Conservation (phyloP, 305 asterid species). For the Fraxinus floribunda region DNA sequence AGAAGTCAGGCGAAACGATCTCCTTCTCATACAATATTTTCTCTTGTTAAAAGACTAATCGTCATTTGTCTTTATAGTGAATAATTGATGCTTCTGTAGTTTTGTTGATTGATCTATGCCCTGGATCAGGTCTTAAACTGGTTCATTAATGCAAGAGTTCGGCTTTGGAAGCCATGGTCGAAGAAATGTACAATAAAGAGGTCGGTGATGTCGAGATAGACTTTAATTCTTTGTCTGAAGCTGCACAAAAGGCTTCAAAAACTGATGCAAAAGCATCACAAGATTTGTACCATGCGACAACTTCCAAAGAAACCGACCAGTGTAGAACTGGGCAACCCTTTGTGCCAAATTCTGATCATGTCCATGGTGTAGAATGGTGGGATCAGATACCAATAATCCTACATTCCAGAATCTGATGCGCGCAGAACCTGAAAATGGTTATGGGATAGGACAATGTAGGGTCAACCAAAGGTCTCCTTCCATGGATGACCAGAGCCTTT, state of each 20-base stretch:
- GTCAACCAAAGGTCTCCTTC: slow-evolving; percentile 18
- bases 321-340: slow-evolving; percentile 27
- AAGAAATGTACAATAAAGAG: slow-evolving; percentile 94
- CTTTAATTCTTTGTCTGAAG: slow-evolving; percentile 60
- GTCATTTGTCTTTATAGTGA: background rate
- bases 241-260: slow-evolving; percentile 32
- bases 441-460: background rate
- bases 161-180: slow-evolving; percentile 99
- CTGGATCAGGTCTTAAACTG: slow-evolving; percentile 83
- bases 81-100: background rate
- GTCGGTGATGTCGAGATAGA: slow-evolving; percentile 56
- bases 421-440: background rate
- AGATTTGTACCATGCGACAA: slow-evolving; percentile 39
- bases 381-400: slow-evolving; percentile 37
- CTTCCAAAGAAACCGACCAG: slow-evolving; percentile 32
- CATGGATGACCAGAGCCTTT: slow-evolving; percentile 21
- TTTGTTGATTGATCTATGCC: slow-evolving; percentile 16
- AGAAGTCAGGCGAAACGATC: slow-evolving; percentile 74
- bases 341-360: slow-evolving; percentile 44
- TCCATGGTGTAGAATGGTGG: slow-evolving; percentile 46
- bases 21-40: background rate
- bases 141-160: slow-evolving; percentile 91
- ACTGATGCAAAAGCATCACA: slow-evolving; percentile 13
- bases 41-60: background rate
- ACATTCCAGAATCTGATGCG: slow-evolving; percentile 26